Conservation (phyloP, 2,329 filamentous ascomycete species). For the Fusarium beomiforme region DNA sequence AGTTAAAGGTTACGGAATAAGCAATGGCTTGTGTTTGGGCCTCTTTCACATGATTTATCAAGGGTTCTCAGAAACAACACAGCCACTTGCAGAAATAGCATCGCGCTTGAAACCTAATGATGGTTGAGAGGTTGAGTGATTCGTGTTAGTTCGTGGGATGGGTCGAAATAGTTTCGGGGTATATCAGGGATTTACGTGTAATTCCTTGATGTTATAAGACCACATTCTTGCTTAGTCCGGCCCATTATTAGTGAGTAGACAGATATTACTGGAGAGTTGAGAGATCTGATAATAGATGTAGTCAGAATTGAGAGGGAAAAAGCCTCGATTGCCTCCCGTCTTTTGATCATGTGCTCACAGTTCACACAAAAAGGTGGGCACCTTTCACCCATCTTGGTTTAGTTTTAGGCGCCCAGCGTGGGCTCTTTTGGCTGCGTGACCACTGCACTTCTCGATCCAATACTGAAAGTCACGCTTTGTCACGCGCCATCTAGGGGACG, state of each 20-base stretch:
- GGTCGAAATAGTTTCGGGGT: not conserved
- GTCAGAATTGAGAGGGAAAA: constrained; percentile 28
- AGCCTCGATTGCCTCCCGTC: constrained; percentile 28
- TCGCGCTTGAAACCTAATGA: not conserved
- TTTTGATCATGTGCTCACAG: constrained; percentile 39
- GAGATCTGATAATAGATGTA: constrained; percentile 13
- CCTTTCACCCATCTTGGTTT: constrained; percentile 20
- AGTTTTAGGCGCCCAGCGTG: not conserved
- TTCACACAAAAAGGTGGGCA: constrained; percentile 18
- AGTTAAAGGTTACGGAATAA: not conserved
- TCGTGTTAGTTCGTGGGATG: not conserved
- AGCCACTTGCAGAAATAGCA: constrained; percentile 8
- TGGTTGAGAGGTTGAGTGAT: not conserved
- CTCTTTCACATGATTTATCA: constrained; percentile 9
- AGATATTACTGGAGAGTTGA: not conserved
- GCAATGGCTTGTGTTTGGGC: not conserved
- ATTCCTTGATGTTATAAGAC: not conserved
- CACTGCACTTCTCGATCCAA: constrained; percentile 25
- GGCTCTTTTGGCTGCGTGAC: constrained; percentile 35
- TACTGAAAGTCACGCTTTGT: constrained; percentile 39
- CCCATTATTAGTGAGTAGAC: not conserved
- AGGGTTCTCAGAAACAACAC: not conserved
- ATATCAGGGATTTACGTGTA: not conserved
- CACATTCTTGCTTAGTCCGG: not conserved
- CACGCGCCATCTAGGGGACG: constrained; percentile 35